Evolutionary conservation across 2,329 filamentous ascomycete genomes (phyloP).

Genomic region (Fusarium nodosum): DNA sequence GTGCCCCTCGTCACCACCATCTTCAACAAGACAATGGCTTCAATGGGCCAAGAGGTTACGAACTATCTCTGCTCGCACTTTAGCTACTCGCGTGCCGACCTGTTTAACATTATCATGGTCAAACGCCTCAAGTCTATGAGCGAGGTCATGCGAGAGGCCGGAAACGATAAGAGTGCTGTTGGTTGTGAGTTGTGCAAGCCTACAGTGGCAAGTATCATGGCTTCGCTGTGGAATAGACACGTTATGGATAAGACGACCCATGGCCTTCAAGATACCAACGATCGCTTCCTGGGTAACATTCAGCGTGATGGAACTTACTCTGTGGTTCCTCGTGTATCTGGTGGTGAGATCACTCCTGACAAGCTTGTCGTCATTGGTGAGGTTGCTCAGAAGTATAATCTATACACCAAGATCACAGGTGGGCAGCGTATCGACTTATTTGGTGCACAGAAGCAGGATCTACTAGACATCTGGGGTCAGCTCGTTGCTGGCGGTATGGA

Average conservation of each 20-base stretch:
- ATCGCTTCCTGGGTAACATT: slow-evolving; percentile 88
- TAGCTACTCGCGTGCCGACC: slow-evolving; percentile 82
- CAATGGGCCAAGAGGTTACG: slow-evolving; percentile 87
- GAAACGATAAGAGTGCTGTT: slow-evolving; percentile 77
- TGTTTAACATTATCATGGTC: slow-evolving; percentile 91
- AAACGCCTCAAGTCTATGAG: slow-evolving; percentile 80
- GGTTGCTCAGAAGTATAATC: slow-evolving; percentile 84
- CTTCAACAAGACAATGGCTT: slow-evolving; percentile 89
- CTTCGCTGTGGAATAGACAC: slow-evolving; percentile 86
- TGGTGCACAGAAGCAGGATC: slow-evolving; percentile 87
- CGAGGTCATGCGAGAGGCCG: slow-evolving; percentile 83
- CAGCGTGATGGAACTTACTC: slow-evolving; percentile 93
- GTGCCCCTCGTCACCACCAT: slow-evolving; percentile 90
- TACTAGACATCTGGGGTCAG: slow-evolving; percentile 84
- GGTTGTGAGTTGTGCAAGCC: slow-evolving; percentile 93
- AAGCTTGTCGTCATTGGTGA: slow-evolving; percentile 86
- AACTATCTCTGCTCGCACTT: slow-evolving; percentile 91
- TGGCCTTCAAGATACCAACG: slow-evolving; percentile 91
- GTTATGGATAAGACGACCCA: slow-evolving; percentile 78
- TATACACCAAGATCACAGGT: slow-evolving; percentile 94
- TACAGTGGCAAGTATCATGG: slow-evolving; percentile 81
- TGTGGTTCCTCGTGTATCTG: slow-evolving; percentile 85
- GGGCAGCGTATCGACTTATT: slow-evolving; percentile 95
- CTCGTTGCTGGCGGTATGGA: slow-evolving; percentile 89
- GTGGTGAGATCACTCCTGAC: slow-evolving; percentile 88